Conservation (phyloP, 805 yeast genomes). For the Candida sanyiensis region DNA sequence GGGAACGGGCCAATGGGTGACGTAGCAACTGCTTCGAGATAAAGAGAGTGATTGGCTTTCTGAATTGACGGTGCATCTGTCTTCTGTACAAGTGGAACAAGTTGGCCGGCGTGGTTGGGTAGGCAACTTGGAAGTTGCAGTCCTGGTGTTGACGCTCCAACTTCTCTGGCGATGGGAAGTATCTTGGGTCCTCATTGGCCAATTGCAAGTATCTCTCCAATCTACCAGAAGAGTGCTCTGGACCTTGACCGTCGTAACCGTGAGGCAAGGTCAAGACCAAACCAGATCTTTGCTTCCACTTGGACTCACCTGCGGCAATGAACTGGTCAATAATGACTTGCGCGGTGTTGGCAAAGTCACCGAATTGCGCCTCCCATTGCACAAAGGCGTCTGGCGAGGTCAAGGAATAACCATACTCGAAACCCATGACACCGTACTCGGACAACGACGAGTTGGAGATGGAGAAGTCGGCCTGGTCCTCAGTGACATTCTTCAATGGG, state of each 20-base stretch:
- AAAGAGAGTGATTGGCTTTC: conserved; percentile 81
- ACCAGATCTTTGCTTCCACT: conserved; percentile 99
- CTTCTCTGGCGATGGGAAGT: conserved; percentile 84
- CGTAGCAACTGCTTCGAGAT: conserved; percentile 93
- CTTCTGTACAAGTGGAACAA: conserved; percentile 95
- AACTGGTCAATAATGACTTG: conserved; percentile 97
- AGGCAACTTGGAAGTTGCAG: conserved; percentile 95
- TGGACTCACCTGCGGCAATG: conserved; percentile 92
- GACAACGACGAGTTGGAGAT: conserved; percentile 94
- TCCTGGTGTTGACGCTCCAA: conserved; percentile 98
- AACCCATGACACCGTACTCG: conserved; percentile 99
- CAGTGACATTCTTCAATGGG: conserved; percentile 76
- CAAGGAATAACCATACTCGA: conserved; percentile 97
- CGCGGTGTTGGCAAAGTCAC: conserved; percentile 99
- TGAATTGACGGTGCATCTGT: conserved; percentile 98
- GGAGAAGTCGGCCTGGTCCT: conserved; percentile 78
- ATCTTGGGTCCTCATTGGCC: conserved; percentile 93
- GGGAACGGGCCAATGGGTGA: conserved; percentile 95
- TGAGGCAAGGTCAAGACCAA: conserved; percentile 92
- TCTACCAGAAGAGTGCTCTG: conserved; percentile 98
- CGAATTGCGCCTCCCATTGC: conserved; percentile 99
- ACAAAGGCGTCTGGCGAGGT: conserved; percentile 96
- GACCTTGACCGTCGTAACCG: conserved; percentile 99
- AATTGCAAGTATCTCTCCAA: conserved; percentile 93
- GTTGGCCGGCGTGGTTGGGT: conserved; percentile 97